Percentiles rank a stretch among this genome's conserved stretches.
Conservation (phyloP, 495 filamentous ascomycete species). For the Staphylotrichum tortipilum region DNA sequence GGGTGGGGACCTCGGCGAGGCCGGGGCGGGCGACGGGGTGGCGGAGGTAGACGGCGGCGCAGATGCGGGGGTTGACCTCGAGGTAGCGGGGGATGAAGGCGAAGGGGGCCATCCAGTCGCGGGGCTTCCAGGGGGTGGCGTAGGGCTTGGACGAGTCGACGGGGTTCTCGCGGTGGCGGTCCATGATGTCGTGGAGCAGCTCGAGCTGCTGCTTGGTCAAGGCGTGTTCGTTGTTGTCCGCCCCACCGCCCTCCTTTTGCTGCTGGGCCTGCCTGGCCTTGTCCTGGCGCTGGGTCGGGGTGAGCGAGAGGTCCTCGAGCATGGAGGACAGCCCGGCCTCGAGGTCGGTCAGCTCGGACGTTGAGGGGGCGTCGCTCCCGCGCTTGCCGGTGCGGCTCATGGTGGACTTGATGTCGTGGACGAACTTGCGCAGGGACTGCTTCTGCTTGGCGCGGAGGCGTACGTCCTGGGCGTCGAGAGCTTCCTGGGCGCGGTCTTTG, state of each 20-base stretch:
- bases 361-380: not conserved
- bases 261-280: not conserved
- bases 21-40: constrained; percentile 91
- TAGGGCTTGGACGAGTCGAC: constrained; percentile 74
- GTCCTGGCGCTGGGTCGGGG: not conserved
- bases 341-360: not conserved
- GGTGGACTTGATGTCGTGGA: constrained; percentile 21
- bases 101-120: constrained; percentile 80
- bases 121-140: constrained; percentile 81
- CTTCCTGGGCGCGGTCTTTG: constrained; percentile 16
- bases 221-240: no score
- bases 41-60: constrained; percentile 87
- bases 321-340: constrained; percentile 23
- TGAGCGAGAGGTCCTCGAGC: constrained; percentile 12
- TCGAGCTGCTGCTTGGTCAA: no score
- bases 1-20: constrained; percentile 80
- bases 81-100: constrained; percentile 92
- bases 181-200: constrained; percentile 20
- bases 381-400: constrained; percentile 16
- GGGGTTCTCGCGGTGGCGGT: constrained; percentile 53
- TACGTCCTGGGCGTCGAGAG: constrained; percentile 13
- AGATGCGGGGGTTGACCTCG: constrained; percentile 94
- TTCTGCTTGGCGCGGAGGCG: constrained; percentile 27
- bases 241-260: no score
- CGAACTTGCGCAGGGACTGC: constrained; percentile 26